Evolutionary conservation across 495 filamentous ascomycete species (phyloP).

Genomic region (Glonium stellatum): DNA sequence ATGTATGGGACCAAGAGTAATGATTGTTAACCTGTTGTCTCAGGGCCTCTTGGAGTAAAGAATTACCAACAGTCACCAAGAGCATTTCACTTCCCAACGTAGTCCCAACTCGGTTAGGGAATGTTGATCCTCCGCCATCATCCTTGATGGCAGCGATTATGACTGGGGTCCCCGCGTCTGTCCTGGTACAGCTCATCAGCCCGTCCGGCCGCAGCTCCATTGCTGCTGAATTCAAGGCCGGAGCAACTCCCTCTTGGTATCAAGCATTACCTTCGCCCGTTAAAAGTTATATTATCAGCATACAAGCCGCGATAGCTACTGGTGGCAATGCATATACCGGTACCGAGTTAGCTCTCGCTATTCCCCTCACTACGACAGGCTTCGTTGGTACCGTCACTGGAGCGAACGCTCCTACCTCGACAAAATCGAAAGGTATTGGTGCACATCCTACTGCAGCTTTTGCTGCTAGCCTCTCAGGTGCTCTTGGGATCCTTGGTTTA

Average conservation of each 20-base stretch:
- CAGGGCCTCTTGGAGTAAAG: not conserved
- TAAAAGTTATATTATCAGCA: constrained; percentile 3
- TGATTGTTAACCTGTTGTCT: not conserved
- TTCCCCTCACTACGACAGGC: not conserved
- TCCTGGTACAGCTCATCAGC: not conserved
- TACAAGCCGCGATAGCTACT: not conserved
- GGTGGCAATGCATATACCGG: not conserved
- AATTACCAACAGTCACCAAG: not conserved
- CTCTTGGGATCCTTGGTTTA: constrained; percentile 1
- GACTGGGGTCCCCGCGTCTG: not conserved
- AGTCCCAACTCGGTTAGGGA: not conserved
- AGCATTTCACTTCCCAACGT: not conserved
- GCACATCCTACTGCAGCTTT: not conserved
- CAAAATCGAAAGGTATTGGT: not conserved
- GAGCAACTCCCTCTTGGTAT: not conserved
- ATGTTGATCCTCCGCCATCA: constrained; percentile 4
- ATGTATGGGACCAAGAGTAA: not conserved
- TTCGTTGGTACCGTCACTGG: not conserved
- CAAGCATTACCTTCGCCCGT: not conserved
- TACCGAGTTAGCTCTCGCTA: not conserved
- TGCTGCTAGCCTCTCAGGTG: not conserved
- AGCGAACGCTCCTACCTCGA: not conserved
- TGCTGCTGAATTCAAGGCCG: not conserved
- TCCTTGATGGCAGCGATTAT: not conserved
- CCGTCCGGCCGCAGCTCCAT: constrained; percentile 1